Conservation (phyloP, 805 yeast species). For the Barnettozyma californica region DNA sequence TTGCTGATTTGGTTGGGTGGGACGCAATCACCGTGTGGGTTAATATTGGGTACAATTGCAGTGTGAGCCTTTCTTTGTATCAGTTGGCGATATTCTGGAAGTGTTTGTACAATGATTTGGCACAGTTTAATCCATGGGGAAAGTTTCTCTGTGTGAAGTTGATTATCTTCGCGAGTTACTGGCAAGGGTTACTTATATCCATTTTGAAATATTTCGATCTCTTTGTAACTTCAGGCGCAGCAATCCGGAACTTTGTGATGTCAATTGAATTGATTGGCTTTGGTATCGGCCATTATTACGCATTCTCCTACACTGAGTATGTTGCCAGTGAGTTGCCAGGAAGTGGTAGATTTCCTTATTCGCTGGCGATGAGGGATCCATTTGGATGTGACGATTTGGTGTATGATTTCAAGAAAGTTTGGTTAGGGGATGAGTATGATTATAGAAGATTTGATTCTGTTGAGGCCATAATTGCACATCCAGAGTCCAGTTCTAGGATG, state of each 20-base stretch:
- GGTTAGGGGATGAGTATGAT: conserved; percentile 68
- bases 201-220: conserved; percentile 42
- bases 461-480: conserved; percentile 63
- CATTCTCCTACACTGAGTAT: conserved; percentile 77
- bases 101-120: conserved; percentile 72
- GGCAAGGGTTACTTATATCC: conserved; percentile 74
- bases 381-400: conserved; percentile 71
- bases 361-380: conserved; percentile 69
- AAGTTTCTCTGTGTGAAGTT: conserved; percentile 90
- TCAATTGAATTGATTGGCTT: conserved; percentile 83
- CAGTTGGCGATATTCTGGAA: conserved; percentile 90
- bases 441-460: conserved; percentile 81
- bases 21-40: conserved; percentile 60
- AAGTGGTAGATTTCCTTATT: conserved; percentile 57
- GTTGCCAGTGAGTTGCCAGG: conserved; percentile 56
- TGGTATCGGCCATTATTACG: conserved; percentile 82
- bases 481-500: conserved; percentile 55
- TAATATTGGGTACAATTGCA: conserved; percentile 65
- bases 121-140: conserved; percentile 81
- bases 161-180: conserved; percentile 94
- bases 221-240: conserved; percentile 38
- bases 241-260: conserved; percentile 71
- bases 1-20: conserved; percentile 42
- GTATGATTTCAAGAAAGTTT: conserved; percentile 68
- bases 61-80: conserved; percentile 79